Evolutionary conservation across 192 early-diverging fungal species (phyloP).

Genomic region (Umbelopsis ramanniana): DNA sequence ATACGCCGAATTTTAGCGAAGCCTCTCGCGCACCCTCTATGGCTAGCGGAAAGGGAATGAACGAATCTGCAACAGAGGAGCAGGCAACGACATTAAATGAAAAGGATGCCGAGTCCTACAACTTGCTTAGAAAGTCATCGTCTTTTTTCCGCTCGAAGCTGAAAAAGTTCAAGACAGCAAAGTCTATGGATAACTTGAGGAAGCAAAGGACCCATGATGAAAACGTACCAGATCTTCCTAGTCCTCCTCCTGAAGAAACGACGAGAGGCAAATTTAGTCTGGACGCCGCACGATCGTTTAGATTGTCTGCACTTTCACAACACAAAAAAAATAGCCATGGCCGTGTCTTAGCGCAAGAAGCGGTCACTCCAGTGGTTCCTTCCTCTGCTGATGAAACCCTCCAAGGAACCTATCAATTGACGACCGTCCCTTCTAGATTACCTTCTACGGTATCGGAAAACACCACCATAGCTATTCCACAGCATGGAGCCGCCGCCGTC

Average conservation of each 20-base stretch:
- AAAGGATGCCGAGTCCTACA: conserved; percentile 1
- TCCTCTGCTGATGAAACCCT: background rate
- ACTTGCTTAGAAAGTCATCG: conserved; percentile 20
- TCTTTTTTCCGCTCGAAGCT: conserved; percentile 22
- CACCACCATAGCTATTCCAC: conserved; percentile 4
- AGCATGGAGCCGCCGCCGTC: too few relatives aligned
- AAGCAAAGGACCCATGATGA: background rate
- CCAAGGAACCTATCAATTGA: background rate
- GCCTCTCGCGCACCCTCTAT: background rate
- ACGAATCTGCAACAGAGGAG: background rate
- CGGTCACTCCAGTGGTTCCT: background rate
- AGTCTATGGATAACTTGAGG: background rate
- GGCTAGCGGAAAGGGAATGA: background rate
- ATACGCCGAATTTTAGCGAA: background rate
- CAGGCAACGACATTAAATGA: background rate
- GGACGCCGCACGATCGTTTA: background rate
- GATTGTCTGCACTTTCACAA: background rate
- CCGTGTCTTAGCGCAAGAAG: conserved; percentile 1
- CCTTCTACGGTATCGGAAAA: background rate
- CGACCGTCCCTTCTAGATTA: background rate
- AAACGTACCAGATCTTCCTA: background rate
- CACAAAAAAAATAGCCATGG: background rate
- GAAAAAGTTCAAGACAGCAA: background rate
- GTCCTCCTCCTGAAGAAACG: background rate
- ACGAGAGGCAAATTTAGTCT: background rate